Base-by-base conservation (phyloP, 352 stramenopile species). In the Phytopythium cucurbitacearum region DNA sequence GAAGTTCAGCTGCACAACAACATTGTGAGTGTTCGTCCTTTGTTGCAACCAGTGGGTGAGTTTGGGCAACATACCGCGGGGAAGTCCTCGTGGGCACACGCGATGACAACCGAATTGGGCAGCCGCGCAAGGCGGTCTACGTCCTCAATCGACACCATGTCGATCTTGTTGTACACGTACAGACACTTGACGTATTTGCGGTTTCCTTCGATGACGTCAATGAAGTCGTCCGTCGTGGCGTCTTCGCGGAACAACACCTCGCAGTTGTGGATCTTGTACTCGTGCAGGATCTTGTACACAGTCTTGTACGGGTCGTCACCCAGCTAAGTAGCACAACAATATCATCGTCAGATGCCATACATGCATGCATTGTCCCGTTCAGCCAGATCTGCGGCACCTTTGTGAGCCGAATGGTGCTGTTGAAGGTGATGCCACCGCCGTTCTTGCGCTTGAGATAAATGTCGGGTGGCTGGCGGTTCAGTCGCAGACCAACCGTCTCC, bases 161-260 rank as follows among this genome's bases (percentile, higher is more conserved):
- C 97, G 67, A 99, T 98, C 79, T 99, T 99, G 81, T 99, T 99
- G 90, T 99, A 99, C 58, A 99, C 91, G 71, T 99, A 99, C 45
- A 99, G 67, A 62, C 86, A 98, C 83, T 97, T 98, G 57, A 99
- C 97, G 80, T 99, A 99, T 66, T 98, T 98, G 50, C 94, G 89
- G 71, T 99, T 99, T 52, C 97, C 97, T 75, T 99, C 87, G 53
- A 99, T 94, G 32, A 99, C 93, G 80, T 99, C 97, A 56, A 99
- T 98, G 36, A 99, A 69, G 62, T 99, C 91, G 72, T 99, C 97
- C 5, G 97, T 94, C 16, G 85, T 95, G 60, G 96, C 95, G 57
- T 99, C 96, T 75, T 99, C 96, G 56, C 97, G 87, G 59, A 98
- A 97, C 15, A 99, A 72, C 35, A 99, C 76, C 59, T 99, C 96